Base-by-base conservation (phyloP, 352 stramenopile species). In the Pythium vanterpoolii region DNA sequence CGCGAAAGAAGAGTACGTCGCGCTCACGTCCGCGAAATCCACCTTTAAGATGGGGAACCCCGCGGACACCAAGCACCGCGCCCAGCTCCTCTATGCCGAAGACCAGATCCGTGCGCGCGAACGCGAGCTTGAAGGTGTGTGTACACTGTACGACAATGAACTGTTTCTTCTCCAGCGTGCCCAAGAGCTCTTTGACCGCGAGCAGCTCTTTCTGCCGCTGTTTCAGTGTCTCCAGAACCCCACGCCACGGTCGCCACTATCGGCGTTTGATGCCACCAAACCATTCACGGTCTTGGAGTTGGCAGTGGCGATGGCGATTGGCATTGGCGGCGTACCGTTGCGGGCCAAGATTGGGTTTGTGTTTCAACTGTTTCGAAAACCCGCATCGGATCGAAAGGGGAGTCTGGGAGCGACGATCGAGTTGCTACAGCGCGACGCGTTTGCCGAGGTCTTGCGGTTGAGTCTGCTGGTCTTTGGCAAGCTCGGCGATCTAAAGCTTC, bases 291-390 rank as follows among this genome's bases (percentile, higher is more conserved):
- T 92, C 8, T 33, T 87, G 50, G 73, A 86, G 2, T 60, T 89
- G 16, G 65, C 76, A 1, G 47, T 79, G 2, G 66, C 75, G 0
- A 34, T 94, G 21, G 54, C 97, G 1, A 33, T 94, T 21, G 77
- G 86, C 1, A 27, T 81, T 28, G 73, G 72, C 10, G 70, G 45
- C 6, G 77, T 77, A 30, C 53, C 61, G 6, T 30, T 96, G 13
- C 55, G 58, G 5, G 73, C 79, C 21, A 95, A 93, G 56, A 74
- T 95, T 21, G 66, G 64, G 10, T 91, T 96, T 40, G 26, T 96
- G 1, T 91, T 96, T 54, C 48, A 76, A 2, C 73, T 95, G 39
- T 96, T 93, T 50, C 62, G 47, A 33, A 62, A 53, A 21, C 61
- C n/a, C 26, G 61, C 53, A 14, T 60, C 61, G 0, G 30, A 23